A percentile compares a stretch with the other conserved stretches of the same genome.
Conservation (phyloP, 2,329 filamentous ascomycete genomes). For the Trichoderma sp. region DNA sequence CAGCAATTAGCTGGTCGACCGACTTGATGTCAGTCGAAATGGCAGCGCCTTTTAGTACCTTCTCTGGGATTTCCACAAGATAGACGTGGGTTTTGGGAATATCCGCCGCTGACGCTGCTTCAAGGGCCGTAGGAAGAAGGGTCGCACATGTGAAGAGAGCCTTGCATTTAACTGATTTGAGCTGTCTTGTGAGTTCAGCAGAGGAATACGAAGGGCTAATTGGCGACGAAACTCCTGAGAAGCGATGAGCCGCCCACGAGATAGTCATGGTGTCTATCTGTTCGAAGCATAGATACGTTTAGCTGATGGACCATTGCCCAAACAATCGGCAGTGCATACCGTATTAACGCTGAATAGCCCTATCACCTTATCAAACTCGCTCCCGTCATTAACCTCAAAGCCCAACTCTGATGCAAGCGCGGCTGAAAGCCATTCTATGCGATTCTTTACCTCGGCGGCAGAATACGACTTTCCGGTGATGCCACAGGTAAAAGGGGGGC, state of each 20-base stretch:
- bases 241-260: constrained; percentile 57
- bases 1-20: constrained; percentile 58
- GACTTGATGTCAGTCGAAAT: constrained; percentile 65
- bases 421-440: constrained; percentile 59
- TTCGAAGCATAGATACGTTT: constrained; percentile 30
- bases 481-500: constrained; percentile 69
- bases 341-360: constrained; percentile 72
- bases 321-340: constrained; percentile 24
- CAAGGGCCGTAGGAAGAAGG: constrained; percentile 58
- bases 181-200: constrained; percentile 63
- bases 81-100: constrained; percentile 63
- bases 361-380: constrained; percentile 74
- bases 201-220: constrained; percentile 69
- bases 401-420: constrained; percentile 61
- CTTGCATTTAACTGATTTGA: constrained; percentile 61
- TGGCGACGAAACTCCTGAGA: constrained; percentile 64
- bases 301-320: background rate
- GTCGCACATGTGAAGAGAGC: constrained; percentile 67
- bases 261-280: constrained; percentile 57
- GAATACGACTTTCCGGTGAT: constrained; percentile 63
- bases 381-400: constrained; percentile 65
- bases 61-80: constrained; percentile 58
- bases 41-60: constrained; percentile 55
- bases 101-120: constrained; percentile 57
- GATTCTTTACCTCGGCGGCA: constrained; percentile 57